Evolutionary conservation across 1,284 basidiomycete genomes (phyloP).

Genomic region (Cryptococcus hybrid): DNA sequence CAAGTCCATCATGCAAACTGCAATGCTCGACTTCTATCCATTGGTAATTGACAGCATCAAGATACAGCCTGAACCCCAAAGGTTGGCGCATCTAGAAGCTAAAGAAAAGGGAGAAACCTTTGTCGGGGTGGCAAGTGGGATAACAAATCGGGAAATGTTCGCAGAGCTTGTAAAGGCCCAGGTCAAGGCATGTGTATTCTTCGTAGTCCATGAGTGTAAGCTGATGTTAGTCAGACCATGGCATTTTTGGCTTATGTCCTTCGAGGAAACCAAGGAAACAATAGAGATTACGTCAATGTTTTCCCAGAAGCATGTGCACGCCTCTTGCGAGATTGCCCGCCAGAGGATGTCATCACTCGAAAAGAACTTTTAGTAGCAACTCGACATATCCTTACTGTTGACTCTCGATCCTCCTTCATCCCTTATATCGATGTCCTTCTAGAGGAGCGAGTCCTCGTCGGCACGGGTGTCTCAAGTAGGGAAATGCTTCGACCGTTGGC

Average conservation of each 20-base stretch:
- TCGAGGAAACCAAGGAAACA: slow-evolving; percentile 64
- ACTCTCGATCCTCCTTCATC: slow-evolving; percentile 77
- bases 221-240: slow-evolving; percentile 61
- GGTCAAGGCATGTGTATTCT: slow-evolving; percentile 66
- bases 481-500: slow-evolving; percentile 81
- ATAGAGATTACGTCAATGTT: slow-evolving; percentile 75
- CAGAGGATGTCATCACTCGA: slow-evolving; percentile 76
- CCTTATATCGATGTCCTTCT: slow-evolving; percentile 86
- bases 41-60: slow-evolving; percentile 69
- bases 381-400: slow-evolving; percentile 81
- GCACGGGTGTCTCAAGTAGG: slow-evolving; percentile 70
- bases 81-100: slow-evolving; percentile 73
- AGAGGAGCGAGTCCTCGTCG: slow-evolving; percentile 88
- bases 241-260: slow-evolving; percentile 92
- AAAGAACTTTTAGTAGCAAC: slow-evolving; percentile 94
- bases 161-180: slow-evolving; percentile 89
- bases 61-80: slow-evolving; percentile 84
- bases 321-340: slow-evolving; percentile 89
- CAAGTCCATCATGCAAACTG: slow-evolving; percentile 61
- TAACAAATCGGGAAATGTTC: slow-evolving; percentile 76
- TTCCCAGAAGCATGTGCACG: slow-evolving; percentile 80
- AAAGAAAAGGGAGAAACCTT: slow-evolving; percentile 76
- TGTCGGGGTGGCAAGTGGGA: slow-evolving; percentile 74
- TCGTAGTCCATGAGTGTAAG: neutral
- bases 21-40: slow-evolving; percentile 71